phyloP scores from a whole-genome alignment of 768 basidiomycete species.

The Xerocomellus amylosporus region DNA sequence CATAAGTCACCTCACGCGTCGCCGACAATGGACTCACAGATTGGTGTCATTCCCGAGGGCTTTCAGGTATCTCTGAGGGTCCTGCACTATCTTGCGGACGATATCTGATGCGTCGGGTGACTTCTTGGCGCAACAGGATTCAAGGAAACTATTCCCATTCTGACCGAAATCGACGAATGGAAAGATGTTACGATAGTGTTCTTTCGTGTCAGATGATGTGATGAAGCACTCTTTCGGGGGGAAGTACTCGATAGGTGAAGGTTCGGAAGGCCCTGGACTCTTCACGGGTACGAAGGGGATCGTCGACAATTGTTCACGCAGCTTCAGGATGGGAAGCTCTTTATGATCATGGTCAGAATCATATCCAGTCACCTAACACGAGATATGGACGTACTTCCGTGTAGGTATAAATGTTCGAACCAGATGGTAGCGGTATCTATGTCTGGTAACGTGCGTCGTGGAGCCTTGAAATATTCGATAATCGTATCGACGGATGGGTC shows the following conservation, averaged over 20 bases:
- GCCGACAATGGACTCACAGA: slow-evolving; percentile 2
- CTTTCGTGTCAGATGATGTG: not conserved
- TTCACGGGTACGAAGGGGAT: slow-evolving; percentile 14
- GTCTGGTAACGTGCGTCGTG: slow-evolving; percentile 1
- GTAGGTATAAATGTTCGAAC: slow-evolving; percentile 5
- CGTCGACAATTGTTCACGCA: slow-evolving; percentile 7
- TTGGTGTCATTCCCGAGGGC: not conserved
- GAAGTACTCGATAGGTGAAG: not conserved
- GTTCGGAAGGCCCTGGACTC: not conserved
- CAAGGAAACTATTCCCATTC: slow-evolving; percentile 14
- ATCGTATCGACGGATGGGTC: slow-evolving; percentile 4
- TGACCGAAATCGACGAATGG: slow-evolving; percentile 14
- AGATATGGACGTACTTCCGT: slow-evolving; percentile 8
- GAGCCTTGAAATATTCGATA: not conserved
- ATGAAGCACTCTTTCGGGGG: slow-evolving; percentile 18
- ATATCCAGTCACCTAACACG: not conserved
- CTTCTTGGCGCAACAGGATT: slow-evolving; percentile 11
- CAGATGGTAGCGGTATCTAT: not conserved
- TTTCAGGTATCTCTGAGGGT: slow-evolving; percentile 5
- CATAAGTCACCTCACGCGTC: not conserved
- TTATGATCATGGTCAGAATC: not conserved
- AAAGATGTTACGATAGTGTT: slow-evolving; percentile 8
- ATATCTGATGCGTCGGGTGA: slow-evolving; percentile 14
- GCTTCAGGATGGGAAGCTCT: slow-evolving; percentile 6
- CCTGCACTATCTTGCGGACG: slow-evolving; percentile 5